phyloP scores from a whole-genome alignment of 345 rosid species.

The Citrus mangshanensis region DNA sequence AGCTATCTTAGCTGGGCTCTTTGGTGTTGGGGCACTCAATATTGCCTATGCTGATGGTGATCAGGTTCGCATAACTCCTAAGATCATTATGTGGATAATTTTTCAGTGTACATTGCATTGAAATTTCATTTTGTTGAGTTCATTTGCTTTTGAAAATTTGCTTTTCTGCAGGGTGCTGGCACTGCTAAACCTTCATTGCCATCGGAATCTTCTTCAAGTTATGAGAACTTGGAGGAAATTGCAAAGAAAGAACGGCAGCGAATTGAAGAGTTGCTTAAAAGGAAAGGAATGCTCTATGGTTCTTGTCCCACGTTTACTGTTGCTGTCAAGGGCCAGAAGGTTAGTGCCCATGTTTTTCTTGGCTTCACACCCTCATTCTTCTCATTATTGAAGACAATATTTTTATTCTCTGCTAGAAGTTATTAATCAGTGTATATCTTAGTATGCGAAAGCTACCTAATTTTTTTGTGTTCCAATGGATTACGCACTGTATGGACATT shows the following conservation, averaged over 20 bases:
- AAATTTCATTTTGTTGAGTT: neutral
- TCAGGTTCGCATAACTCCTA: slow-evolving; percentile 39
- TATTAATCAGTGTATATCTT: neutral
- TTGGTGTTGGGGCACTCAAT: slow-evolving; percentile 52
- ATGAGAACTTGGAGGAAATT: slow-evolving; percentile 50
- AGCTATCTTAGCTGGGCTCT: slow-evolving; percentile 45
- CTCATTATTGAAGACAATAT: neutral
- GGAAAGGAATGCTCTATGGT: slow-evolving; percentile 53
- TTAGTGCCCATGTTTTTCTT: slow-evolving; percentile 16
- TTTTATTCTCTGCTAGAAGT: neutral
- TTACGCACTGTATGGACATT: neutral
- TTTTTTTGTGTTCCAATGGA: neutral
- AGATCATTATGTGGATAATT: neutral
- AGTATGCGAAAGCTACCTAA: neutral
- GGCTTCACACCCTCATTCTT: neutral
- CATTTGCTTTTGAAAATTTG: neutral
- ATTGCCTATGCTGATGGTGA: slow-evolving; percentile 66
- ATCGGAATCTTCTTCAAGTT: slow-evolving; percentile 44
- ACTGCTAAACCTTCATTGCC: slow-evolving; percentile 37
- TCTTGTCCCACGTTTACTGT: slow-evolving; percentile 69
- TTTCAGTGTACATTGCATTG: neutral
- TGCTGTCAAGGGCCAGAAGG: slow-evolving; percentile 92
- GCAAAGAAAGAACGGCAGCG: slow-evolving; percentile 71
- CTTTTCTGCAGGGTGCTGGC: slow-evolving; percentile 40
- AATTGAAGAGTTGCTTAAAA: slow-evolving; percentile 52